Base-by-base conservation (phyloP, 208 protist species). In the Endotrypanum monterogeii region DNA sequence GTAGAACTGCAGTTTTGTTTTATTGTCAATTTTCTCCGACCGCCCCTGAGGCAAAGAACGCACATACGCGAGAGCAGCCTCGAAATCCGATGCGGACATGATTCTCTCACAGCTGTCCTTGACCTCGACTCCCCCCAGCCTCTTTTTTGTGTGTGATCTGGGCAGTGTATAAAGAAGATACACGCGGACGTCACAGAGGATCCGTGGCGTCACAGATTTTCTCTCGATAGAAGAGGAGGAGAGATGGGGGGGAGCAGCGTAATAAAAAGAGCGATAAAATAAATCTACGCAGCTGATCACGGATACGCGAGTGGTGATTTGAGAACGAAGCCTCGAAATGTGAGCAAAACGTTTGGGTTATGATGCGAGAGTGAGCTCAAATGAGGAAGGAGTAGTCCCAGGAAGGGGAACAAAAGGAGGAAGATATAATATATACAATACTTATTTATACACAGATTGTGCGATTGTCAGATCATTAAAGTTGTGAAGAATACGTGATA, bases 1-100 rank as follows among this genome's bases (percentile, higher is more conserved):
- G 85, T 99, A 99, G 71, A 98, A 89, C 78, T 96, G 74, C 8
- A 99, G 91, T 76, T 95, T 91, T 51, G 94, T 94, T 12, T 87
- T 83, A 77, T 98, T 98, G 82, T 88, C 83, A 78, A 98, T 83
- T 80, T 97, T 79, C 9, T 94, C 83, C 23, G 89, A 85, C 12
- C 92, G 89, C 30, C 92, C 89, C 79, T 91, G 91, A 50, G 91
- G 90, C 37, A 96, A 74, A 12, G 90, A 87, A 54, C 91, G 94
- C 51, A 97, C 91, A 71, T 91, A 96, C 78, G 81, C 85, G 32
- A 90, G 84, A 46, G 94, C 94, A 25, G 89, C 86, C 3, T 95
- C 80, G 82, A 97, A 97, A 79, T 94, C 60, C n/a, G 80, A 83
- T 30, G 83, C 79, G 65, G 88, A 89, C 92, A 96, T 96, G 25